These are phyloP conservation scores for Candida sp. DNA, from an alignment of 1,139 yeast species.

Conservation along the genomic window DNA sequence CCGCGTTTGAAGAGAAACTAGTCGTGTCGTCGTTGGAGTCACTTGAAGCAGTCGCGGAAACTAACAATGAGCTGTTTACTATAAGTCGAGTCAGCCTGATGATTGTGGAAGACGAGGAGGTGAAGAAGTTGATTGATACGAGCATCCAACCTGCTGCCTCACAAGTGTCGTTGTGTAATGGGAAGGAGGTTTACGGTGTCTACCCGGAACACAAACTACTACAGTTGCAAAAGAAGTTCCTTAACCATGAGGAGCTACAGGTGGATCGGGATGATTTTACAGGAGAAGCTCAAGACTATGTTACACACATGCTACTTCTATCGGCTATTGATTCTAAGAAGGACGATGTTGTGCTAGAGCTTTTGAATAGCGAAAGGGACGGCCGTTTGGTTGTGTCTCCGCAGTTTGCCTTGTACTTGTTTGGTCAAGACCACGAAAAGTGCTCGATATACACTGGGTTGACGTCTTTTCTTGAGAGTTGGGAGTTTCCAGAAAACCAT, in stretches of 20 bases:
- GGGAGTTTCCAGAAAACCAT: conserved; percentile 5
- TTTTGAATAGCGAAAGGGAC: not conserved
- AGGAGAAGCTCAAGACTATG: conserved; percentile 3
- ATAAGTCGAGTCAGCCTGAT: not conserved
- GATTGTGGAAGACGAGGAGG: conserved; percentile 3
- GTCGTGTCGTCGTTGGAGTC: conserved; percentile 14
- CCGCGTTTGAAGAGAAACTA: conserved; percentile 23
- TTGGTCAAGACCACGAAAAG: conserved; percentile 7
- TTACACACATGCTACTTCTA: conserved; percentile 6
- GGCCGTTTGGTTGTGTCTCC: conserved; percentile 10
- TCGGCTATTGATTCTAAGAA: conserved; percentile 7
- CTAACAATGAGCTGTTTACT: not conserved
- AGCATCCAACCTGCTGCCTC: not conserved
- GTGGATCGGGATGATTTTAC: conserved; percentile 6
- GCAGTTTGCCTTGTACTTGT: conserved; percentile 12
- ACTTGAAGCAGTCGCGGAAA: conserved; percentile 8
- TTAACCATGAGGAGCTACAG: not conserved
- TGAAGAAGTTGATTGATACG: conserved; percentile 3
- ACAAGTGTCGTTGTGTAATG: conserved; percentile 5
- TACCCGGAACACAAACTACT: conserved; percentile 4
- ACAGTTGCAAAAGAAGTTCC: conserved; percentile 6
- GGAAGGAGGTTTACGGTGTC: conserved; percentile 7
- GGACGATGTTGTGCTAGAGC: conserved; percentile 4
- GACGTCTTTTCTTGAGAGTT: conserved; percentile 3
- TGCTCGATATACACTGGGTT: conserved; percentile 10